These are phyloP conservation scores for Phylloboletellus chloephorus DNA, from an alignment of 1,284 basidiomycete genomes.

Conservation along the genomic window DNA sequence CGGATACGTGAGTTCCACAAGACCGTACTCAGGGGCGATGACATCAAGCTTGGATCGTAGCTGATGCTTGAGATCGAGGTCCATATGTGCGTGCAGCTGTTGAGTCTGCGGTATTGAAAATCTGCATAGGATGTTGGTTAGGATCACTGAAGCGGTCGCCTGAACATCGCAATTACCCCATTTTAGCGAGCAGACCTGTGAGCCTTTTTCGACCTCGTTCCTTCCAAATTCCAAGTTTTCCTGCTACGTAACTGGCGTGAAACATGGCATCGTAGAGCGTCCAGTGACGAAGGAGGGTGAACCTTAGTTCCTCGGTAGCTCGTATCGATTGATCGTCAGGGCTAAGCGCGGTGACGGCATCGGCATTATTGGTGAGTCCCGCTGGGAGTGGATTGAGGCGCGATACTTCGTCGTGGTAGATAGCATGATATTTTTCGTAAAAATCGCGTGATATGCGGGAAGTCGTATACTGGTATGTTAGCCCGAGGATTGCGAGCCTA, in stretches of 20 bases:
- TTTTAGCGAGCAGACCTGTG: slow-evolving; percentile 93
- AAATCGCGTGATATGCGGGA: slow-evolving; percentile 81
- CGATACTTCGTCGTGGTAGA: slow-evolving; percentile 86
- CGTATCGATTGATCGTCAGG: slow-evolving; percentile 82
- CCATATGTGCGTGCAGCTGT: slow-evolving; percentile 94
- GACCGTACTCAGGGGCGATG: slow-evolving; percentile 93
- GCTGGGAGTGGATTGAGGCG: slow-evolving; percentile 71
- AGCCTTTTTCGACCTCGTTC: slow-evolving; percentile 87
- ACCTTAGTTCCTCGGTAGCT: slow-evolving; percentile 82
- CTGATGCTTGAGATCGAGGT: slow-evolving; percentile 85
- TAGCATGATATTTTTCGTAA: slow-evolving; percentile 77
- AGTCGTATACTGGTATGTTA: slow-evolving; percentile 90
- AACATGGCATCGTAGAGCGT: slow-evolving; percentile 97
- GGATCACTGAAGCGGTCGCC: slow-evolving; percentile 7
- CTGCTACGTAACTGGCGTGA: slow-evolving; percentile 94
- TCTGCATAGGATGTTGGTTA: slow-evolving; percentile 36
- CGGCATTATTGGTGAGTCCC: slow-evolving; percentile 32
- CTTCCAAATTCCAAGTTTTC: slow-evolving; percentile 94
- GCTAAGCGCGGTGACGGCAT: slow-evolving; percentile 49
- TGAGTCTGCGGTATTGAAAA: slow-evolving; percentile 93
- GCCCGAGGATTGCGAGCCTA: slow-evolving; percentile 90
- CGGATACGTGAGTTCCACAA: slow-evolving; percentile 91
- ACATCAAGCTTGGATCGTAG: slow-evolving; percentile 80
- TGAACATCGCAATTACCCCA: slow-evolving; percentile 68
- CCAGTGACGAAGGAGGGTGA: slow-evolving; percentile 97